phyloP scores from a whole-genome alignment of 495 filamentous ascomycete species.

The Talaromyces wortmannii region DNA sequence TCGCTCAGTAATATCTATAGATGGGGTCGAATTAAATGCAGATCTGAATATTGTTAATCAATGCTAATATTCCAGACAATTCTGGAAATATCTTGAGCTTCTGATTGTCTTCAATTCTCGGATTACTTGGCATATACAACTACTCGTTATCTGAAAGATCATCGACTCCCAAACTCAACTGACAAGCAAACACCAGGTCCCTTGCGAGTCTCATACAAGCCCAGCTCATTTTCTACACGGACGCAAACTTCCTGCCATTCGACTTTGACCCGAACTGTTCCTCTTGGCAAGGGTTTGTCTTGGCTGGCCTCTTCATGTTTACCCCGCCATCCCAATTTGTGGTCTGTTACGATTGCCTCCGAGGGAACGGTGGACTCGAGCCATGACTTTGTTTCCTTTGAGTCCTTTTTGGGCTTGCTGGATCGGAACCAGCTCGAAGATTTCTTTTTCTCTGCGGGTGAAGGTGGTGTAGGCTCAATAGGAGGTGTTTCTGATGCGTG shows the following conservation, averaged over 20 bases:
- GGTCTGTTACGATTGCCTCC: conserved; percentile 4
- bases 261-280: conserved; percentile 9
- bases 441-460: neutral
- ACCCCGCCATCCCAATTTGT: conserved; percentile 8
- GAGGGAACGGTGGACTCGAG: neutral
- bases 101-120: neutral
- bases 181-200: conserved; percentile 7
- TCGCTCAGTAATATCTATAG: no score
- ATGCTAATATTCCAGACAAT: no score
- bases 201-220: conserved; percentile 21
- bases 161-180: conserved; percentile 3
- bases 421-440: conserved; percentile 2
- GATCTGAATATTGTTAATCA: no score
- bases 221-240: conserved; percentile 19
- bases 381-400: conserved; percentile 3
- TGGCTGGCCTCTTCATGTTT: neutral
- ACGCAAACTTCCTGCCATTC: conserved; percentile 14
- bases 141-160: neutral
- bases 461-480: neutral
- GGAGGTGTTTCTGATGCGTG: neutral
- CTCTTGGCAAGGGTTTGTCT: neutral
- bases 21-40: no score
- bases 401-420: neutral
- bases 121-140: neutral
- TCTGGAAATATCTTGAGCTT: neutral